These are phyloP conservation scores for Naganishia albida DNA, from an alignment of 1,284 basidiomycete species.

Conservation along the genomic window DNA sequence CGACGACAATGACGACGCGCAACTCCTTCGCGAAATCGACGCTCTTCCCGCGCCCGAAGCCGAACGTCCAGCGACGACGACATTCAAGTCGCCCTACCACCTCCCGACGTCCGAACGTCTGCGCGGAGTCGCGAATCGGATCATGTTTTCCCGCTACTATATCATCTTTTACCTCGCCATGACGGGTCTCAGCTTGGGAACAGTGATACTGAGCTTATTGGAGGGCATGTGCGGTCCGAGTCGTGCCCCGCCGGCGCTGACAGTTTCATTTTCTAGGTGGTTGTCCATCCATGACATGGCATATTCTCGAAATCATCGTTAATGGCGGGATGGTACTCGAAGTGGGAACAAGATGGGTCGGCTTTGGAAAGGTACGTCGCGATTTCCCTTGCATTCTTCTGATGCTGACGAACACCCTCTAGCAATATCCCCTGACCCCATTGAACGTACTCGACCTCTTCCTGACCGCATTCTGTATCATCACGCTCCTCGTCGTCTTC, in stretches of 20 bases:
- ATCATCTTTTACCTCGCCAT: conserved; percentile 78
- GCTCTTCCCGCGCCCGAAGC: conserved; percentile 1
- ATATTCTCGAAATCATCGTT: conserved; percentile 85
- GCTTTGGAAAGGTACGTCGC: conserved; percentile 76
- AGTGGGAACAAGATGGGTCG: conserved; percentile 81
- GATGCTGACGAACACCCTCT: background rate
- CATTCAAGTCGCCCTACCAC: conserved; percentile 48
- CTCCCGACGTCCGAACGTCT: conserved; percentile 50
- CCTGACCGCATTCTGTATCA: conserved; percentile 77
- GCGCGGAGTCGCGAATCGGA: conserved; percentile 53
- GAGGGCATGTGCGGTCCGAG: conserved; percentile 34
- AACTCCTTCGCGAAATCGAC: conserved; percentile 15
- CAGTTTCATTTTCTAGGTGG: conserved; percentile 58
- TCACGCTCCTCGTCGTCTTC: conserved; percentile 81
- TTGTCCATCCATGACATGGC: conserved; percentile 78
- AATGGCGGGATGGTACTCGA: conserved; percentile 90
- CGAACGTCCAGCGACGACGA: conserved; percentile 9
- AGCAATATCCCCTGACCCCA: conserved; percentile 95
- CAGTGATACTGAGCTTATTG: conserved; percentile 80
- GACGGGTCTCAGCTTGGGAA: conserved; percentile 85
- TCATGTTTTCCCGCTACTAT: conserved; percentile 52
- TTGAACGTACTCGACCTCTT: conserved; percentile 86
- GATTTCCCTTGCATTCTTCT: background rate
- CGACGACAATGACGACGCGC: conserved; percentile 10
- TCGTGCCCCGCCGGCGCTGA: conserved; percentile 47